phyloP scores from a whole-genome alignment of 306 rosid genomes.

The Cucumis melo region DNA sequence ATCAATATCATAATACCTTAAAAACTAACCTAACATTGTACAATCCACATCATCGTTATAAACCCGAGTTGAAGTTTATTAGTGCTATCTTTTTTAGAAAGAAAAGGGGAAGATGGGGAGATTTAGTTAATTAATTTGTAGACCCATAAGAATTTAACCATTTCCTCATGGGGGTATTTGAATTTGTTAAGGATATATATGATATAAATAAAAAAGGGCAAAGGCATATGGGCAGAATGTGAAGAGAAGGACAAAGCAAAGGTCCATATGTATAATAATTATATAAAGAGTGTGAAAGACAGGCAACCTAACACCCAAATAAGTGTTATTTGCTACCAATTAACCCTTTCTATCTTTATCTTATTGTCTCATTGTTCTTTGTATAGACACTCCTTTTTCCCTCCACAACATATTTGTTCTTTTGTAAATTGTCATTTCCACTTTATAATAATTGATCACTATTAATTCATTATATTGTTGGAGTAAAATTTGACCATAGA shows the following conservation, averaged over 20 bases:
- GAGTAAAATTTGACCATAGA: background rate
- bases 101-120: background rate
- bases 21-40: too few species aligned
- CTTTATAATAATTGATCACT: background rate
- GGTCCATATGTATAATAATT: background rate
- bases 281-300: background rate
- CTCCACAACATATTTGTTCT: background rate
- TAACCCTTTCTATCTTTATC: background rate
- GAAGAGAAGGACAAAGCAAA: constrained; percentile 1
- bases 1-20: too few species aligned
- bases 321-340: background rate
- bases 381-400: background rate
- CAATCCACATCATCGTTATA: too few species aligned
- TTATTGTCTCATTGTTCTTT: background rate
- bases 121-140: background rate
- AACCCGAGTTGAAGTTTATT: background rate
- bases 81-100: background rate
- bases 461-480: background rate
- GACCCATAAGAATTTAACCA: constrained; percentile 1
- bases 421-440: background rate
- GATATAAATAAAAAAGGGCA: background rate
- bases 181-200: background rate
- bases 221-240: background rate
- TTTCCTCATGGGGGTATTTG: background rate
- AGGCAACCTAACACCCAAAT: background rate